Conservation (phyloP, 352 stramenopile genomes). For the Globisporangium solare region DNA sequence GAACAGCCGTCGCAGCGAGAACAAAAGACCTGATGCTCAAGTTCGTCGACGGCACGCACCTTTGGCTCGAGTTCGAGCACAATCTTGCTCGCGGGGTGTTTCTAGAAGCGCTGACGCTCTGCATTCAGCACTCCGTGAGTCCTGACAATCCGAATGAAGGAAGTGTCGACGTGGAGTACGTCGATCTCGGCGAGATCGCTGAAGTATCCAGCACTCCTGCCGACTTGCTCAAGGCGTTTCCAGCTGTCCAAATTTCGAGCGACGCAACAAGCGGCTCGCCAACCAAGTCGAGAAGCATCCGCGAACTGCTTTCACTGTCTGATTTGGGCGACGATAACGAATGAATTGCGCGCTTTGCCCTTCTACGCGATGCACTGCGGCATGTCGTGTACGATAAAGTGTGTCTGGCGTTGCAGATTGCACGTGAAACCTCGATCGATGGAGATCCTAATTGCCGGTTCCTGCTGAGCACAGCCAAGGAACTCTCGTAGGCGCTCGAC, state of each 20-base stretch:
- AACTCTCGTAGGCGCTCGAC: conserved; percentile 29
- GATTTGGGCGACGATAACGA: not conserved
- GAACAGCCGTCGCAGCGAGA: conserved; percentile 21
- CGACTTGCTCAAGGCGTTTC: not conserved
- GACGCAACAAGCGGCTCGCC: conserved; percentile 5
- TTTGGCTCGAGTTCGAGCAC: conserved; percentile 54
- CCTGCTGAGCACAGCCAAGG: conserved; percentile 35
- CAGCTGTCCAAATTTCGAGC: not conserved
- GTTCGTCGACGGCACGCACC: conserved; percentile 13
- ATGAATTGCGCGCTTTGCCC: conserved; percentile 16
- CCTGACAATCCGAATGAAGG: not conserved
- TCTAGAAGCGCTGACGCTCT: conserved; percentile 32
- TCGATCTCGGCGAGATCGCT: conserved; percentile 23
- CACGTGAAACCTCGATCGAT: conserved; percentile 18
- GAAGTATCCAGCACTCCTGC: too few relatives aligned
- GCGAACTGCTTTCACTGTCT: too few relatives aligned
- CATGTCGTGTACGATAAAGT: conserved; percentile 33
- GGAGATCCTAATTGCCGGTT: conserved; percentile 24
- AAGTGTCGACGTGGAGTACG: conserved; percentile 32
- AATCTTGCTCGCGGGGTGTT: conserved; percentile 40
- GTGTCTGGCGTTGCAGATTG: conserved; percentile 35
- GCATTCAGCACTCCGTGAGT: conserved; percentile 1
- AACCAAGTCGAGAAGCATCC: too few relatives aligned
- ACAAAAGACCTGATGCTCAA: conserved; percentile 36
- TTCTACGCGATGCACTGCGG: conserved; percentile 32